Percentiles rank a stretch among this genome's conserved stretches.
phyloP scores from a whole-genome alignment of 805 yeast species.

The Metschnikowia rubicola region DNA sequence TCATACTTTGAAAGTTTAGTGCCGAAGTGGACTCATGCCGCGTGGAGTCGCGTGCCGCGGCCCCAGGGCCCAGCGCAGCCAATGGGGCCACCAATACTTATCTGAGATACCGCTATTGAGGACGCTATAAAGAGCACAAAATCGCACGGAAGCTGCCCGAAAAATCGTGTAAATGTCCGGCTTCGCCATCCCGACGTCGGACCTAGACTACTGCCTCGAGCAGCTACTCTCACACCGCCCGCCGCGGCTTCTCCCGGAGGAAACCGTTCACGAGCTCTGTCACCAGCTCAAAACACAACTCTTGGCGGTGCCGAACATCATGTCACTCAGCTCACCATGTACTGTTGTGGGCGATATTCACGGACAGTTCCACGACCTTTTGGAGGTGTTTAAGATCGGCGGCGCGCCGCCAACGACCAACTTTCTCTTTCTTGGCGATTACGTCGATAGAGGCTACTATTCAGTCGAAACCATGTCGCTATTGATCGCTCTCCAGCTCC shows the following conservation, averaged over 20 bases:
- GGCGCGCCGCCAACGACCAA: constrained; percentile 93
- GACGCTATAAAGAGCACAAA: too few species aligned
- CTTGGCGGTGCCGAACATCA: constrained; percentile 79
- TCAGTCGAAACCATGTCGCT: constrained; percentile 89
- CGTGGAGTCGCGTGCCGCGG: too few species aligned
- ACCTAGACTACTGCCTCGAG: constrained; percentile 41
- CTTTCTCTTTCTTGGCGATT: constrained; percentile 90
- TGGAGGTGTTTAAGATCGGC: constrained; percentile 91
- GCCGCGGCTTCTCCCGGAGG: constrained; percentile 41
- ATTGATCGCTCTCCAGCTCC: constrained; percentile 73
- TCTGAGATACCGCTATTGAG: too few species aligned
- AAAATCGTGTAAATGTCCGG: background rate
- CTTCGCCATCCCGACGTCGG: constrained; percentile 31
- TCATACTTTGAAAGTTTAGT: too few species aligned
- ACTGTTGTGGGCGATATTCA: constrained; percentile 97
- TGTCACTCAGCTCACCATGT: constrained; percentile 78
- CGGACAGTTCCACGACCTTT: constrained; percentile 91
- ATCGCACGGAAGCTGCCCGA: too few species aligned
- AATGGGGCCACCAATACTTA: too few species aligned
- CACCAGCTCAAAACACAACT: constrained; percentile 73
- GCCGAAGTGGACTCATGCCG: too few species aligned
- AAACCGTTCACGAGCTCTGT: constrained; percentile 36
- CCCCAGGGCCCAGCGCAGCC: too few species aligned
- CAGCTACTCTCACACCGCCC: constrained; percentile 40
- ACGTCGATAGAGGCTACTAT: constrained; percentile 93